Conservation (phyloP, 2,329 filamentous ascomycete species). For the Tolypocladium paradoxum region DNA sequence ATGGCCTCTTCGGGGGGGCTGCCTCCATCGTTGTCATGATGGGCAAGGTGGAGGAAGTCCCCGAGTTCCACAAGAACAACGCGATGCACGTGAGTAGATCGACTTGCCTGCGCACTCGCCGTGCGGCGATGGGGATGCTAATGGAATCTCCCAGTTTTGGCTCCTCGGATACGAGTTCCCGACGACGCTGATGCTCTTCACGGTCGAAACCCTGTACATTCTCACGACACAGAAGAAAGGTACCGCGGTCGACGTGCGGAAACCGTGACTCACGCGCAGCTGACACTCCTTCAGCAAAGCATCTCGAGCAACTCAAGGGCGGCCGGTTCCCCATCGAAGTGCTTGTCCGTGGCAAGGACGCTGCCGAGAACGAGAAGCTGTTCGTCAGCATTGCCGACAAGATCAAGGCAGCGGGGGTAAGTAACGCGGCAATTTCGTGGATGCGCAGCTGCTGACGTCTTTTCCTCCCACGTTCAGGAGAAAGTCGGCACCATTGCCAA, state of each 20-base stretch:
- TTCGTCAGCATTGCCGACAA: conserved; percentile 74
- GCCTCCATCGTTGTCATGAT: conserved; percentile 82
- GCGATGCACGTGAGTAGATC: conserved; percentile 69
- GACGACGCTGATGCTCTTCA: conserved; percentile 88
- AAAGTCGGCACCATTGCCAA: conserved; percentile 84
- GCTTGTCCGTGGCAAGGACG: conserved; percentile 82
- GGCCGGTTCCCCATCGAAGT: conserved; percentile 91
- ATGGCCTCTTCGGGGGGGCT: conserved; percentile 75
- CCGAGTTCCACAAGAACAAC: conserved; percentile 89
- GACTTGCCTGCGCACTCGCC: neutral
- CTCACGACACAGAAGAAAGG: conserved; percentile 97
- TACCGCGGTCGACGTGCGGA: conserved; percentile 23
- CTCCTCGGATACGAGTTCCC: conserved; percentile 97
- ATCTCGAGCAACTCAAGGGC: conserved; percentile 83
- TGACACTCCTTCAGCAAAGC: conserved; percentile 57
- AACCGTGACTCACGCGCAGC: conserved; percentile 2
- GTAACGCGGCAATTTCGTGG: conserved; percentile 21
- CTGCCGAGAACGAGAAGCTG: conserved; percentile 81
- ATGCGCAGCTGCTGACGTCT: conserved; percentile 4
- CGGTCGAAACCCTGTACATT: conserved; percentile 76
- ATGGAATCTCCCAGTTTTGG: conserved; percentile 63
- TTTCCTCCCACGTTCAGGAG: conserved; percentile 43
- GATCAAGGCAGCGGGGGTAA: conserved; percentile 78
- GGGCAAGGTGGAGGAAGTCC: conserved; percentile 86
- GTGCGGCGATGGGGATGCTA: neutral